Conservation (phyloP, 352 stramenopile species). For the Phytophthora sojae region DNA sequence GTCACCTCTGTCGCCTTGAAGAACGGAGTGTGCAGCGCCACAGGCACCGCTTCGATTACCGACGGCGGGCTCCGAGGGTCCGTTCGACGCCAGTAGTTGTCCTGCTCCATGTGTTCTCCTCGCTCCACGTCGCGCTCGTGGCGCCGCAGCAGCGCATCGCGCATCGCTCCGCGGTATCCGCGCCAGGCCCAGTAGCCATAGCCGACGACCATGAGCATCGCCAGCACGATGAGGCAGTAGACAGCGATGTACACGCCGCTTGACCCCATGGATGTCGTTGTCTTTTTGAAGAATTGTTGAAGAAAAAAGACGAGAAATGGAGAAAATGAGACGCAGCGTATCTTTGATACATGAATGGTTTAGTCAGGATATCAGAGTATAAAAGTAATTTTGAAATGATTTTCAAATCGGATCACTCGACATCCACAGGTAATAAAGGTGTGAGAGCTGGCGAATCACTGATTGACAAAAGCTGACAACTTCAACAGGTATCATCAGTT, state of each 20-base stretch:
- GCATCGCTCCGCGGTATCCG: slow-evolving; percentile 36
- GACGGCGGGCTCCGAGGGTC: slow-evolving; percentile 21
- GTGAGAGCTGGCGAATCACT: neutral
- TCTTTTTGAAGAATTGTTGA: neutral
- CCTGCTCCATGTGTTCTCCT: slow-evolving; percentile 23
- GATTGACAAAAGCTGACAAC: slow-evolving; percentile 40
- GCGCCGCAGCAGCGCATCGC: slow-evolving; percentile 35
- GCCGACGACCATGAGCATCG: slow-evolving; percentile 33
- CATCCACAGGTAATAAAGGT: neutral
- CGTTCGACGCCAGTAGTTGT: slow-evolving; percentile 36
- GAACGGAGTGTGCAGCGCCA: slow-evolving; percentile 14
- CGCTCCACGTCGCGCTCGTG: slow-evolving; percentile 40
- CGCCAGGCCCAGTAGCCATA: slow-evolving; percentile 39
- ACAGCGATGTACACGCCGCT: slow-evolving; percentile 35
- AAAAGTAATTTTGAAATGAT: neutral
- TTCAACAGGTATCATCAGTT: slow-evolving; percentile 22
- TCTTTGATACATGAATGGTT: neutral
- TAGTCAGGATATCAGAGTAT: neutral
- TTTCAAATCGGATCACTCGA: too few relatives aligned
- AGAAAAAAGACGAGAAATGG: neutral
- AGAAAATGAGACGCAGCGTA: neutral
- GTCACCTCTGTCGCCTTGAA: slow-evolving; percentile 14
- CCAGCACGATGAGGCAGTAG: slow-evolving; percentile 43
- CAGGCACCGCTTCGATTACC: slow-evolving; percentile 13
- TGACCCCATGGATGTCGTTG: slow-evolving; percentile 12